Base-by-base conservation (phyloP, 129 eudicot species). In the Tanacetum coccineum region DNA sequence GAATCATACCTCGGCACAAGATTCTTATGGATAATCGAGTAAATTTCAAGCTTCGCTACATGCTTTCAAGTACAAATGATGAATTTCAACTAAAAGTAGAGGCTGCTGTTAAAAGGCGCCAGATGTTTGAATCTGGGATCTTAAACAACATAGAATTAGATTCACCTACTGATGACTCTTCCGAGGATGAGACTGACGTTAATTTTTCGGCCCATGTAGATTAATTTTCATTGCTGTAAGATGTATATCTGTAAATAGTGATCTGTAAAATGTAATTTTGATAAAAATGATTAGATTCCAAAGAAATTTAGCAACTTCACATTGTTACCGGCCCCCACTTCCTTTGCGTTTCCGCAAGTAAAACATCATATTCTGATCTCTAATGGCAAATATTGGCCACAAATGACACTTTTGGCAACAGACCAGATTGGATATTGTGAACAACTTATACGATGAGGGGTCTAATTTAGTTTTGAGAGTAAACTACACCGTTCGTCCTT, bases 1-100 rank as follows among this genome's bases (percentile, higher is more conserved):
- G 91, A 73, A 92, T 92, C 62, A 79, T 85, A 74, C 98, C 98
- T 17, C 80, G 98, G 71, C 91, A 92, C 85, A 78, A 78, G 85
- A 78, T 83, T 44, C 77, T 88, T 74, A 84, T 92, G 71, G 96
- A 88, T 70, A 83, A 88, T 62, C 96, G 87, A 56, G 68, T 92
- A 40, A 92, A 85, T 76, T 92, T 92, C 15, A 92, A 88, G 85
- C 95, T 92, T 60, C 87, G 95, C 39, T 88, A 92, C 74, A 85
- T 92, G 91, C 74, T 92, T 73, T 69, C 87, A 4, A 71, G 86
- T 78, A 57, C 86, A 9, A 89, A 90, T 2, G 86, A 74, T 22
- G 95, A 86, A 13, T 92, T 92, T 59, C 72, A 76, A 12, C 67
- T 61, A 53, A 86, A 84, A 56, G 95, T 92, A n/a, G 68, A 78